Conservation (phyloP, 1,284 basidiomycete genomes). For the Sanghuangporus baumii region DNA sequence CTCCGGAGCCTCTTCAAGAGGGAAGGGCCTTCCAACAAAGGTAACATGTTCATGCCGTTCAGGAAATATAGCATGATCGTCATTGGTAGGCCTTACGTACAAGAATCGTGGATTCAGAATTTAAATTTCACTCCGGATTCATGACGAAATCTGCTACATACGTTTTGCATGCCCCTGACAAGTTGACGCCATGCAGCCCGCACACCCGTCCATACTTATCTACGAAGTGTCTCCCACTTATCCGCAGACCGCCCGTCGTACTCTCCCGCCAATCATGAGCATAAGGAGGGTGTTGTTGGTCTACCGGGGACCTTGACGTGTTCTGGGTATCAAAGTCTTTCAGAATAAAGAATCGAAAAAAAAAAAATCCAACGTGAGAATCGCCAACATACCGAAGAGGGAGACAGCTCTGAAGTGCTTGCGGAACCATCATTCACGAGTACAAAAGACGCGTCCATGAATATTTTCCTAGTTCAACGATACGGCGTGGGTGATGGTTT, state of each 20-base stretch:
- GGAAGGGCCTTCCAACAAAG: conserved; percentile 82
- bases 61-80: conserved; percentile 60
- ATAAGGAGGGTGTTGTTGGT: conserved; percentile 33
- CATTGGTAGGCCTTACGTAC: conserved; percentile 51
- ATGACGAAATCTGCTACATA: conserved; percentile 33
- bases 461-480: neutral
- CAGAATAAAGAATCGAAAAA: neutral
- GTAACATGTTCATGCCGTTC: conserved; percentile 56
- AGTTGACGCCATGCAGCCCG: conserved; percentile 73
- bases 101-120: neutral
- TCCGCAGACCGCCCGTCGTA: conserved; percentile 53
- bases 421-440: neutral
- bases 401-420: neutral
- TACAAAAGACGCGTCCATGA: conserved; percentile 15
- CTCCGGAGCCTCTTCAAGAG: conserved; percentile 75
- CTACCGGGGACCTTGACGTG: neutral
- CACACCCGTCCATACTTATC: conserved; percentile 76
- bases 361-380: neutral
- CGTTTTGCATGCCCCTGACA: conserved; percentile 81
- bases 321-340: neutral
- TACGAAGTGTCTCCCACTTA: conserved; percentile 69
- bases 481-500: neutral
- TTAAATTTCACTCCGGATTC: neutral
- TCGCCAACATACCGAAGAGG: neutral
- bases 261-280: conserved; percentile 69